Base-by-base conservation (phyloP, 164 flowering plant genomes). In the Kalanchoe fedtschenkoi region DNA sequence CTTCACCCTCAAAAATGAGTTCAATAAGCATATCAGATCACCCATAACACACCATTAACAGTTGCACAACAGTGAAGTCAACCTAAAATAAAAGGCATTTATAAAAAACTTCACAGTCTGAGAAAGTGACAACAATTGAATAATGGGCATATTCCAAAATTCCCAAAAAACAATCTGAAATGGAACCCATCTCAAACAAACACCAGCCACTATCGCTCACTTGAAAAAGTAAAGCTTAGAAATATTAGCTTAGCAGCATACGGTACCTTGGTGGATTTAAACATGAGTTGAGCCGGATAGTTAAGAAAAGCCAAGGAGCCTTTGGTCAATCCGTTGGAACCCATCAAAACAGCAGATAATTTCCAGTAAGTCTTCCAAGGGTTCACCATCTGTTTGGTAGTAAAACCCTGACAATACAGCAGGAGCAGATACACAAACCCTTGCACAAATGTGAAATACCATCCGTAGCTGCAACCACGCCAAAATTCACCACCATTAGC, bases 371-470 rank as follows among this genome's bases (percentile, higher is more conserved):
- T 83, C 65, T 68, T 79, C 95, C 89, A 84, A 69, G 95, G 88
- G 43, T 87, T 87, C 74, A 85, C 90, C 90, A 85, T 87, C 72
- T 90, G 95, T 77, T 88, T 83, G 17, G 82, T 69, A 61, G 80
- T 81, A 78, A 91, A 91, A 6, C 97, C 97, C 70, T 91, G 96
- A 16, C 81, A 69, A 65, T 77, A 76, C 22, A 91, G 72, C 58
- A 91, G 78, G 4, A 69, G 55, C 68, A 90, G 62, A 69, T 91
- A 91, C 14, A 86, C 97, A 63, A 85, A 85, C 17, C 89, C 89
- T 70, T 91, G 97, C 17, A 91, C 76, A 74, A 91, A 91, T 24
- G 97, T 91, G 77, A 91, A 91, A 70, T 91, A 91, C 97, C 97
- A 91, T 0, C 97, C 97, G 71, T 80, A 91, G 81, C 97, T 91